Evolutionary conservation across 768 basidiomycete genomes (phyloP), one percentile per base, ranked within the genome.

Genomic region (Russula olivacea): DNA sequence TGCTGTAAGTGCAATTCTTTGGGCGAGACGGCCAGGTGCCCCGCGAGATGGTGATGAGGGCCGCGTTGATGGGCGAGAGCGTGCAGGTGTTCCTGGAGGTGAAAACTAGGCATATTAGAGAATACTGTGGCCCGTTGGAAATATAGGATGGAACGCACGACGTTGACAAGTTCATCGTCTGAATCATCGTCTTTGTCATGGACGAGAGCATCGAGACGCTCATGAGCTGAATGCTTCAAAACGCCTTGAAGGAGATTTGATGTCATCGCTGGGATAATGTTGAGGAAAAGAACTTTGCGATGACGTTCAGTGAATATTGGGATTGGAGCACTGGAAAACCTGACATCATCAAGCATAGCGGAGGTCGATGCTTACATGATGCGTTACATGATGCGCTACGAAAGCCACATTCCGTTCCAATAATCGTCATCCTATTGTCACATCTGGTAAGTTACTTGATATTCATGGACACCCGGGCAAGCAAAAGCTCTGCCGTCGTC

Each of bases 131-230:
- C 43, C n/a, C 25, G 9, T 32, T 48, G 59, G 36, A 21, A 59
- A 25, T 47, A 61, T 25, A 50, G 14, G 41, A 47, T 40, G 25
- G 63, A 34, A 80, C 87, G 62, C 71, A 89, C 87, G 36, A 91
- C 88, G 68, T 82, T 83, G 69, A 91, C 81, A 62, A 87, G 76
- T 69, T 88, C 87, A 66, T 90, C 84, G 66, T 77, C 86, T 4
- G 82, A 83, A 70, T 87, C 85, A 47, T 87, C 85, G 43, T 81
- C 79, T 56, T 76, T 77, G 58, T 80, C 78, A 55, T 73, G 71
- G 38, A 68, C 65, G 19, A 70, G 64, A 32, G 67, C 61, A 71
- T 75, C 74, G 21, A 70, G 52, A 17, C 70, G 70, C 30, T 78
- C 71, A 28, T 77, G 70, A 3, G 77, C 77, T 32, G 82, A 76